Percentiles rank a stretch among this genome's conserved stretches.
Evolutionary conservation across 352 stramenopile species (phyloP).

Genomic region (Pythium utonaiense): DNA sequence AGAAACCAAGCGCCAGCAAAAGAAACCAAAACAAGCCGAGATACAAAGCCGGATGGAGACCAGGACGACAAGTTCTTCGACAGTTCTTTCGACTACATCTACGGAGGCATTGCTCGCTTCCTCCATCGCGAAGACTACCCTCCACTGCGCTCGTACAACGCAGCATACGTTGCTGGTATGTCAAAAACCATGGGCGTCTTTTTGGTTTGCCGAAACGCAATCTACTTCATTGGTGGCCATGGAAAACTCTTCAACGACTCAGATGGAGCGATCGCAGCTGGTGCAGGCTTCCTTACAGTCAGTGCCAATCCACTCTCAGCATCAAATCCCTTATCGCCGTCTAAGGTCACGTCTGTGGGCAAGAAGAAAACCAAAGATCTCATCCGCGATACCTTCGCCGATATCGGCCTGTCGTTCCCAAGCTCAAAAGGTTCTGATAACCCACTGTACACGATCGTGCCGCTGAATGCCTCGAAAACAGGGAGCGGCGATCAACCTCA

Average conservation of each 20-base stretch:
- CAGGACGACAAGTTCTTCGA: conserved; percentile 33
- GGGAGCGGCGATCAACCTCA: neutral
- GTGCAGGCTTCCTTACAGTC: neutral
- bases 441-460: conserved; percentile 47
- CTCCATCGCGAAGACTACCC: conserved; percentile 61
- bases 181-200: conserved; percentile 53
- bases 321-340: conserved; percentile 23
- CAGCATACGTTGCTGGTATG: conserved; percentile 57
- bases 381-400: conserved; percentile 46
- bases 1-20: neutral
- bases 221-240: conserved; percentile 76
- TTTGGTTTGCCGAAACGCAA: conserved; percentile 37
- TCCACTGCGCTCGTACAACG: conserved; percentile 55
- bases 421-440: conserved; percentile 29
- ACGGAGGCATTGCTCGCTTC: conserved; percentile 57
- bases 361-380: conserved; percentile 54
- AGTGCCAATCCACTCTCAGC: neutral
- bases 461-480: neutral
- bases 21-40: neutral
- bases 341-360: conserved; percentile 2
- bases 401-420: conserved; percentile 45
- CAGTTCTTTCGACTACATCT: conserved; percentile 48
- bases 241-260: conserved; percentile 37
- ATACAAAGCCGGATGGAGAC: neutral
- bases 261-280: neutral